Evolutionary conservation across 2,329 filamentous ascomycete species (phyloP), one percentile per base, ranked within the genome.

Genomic region (Pseudonectria foliicola): DNA sequence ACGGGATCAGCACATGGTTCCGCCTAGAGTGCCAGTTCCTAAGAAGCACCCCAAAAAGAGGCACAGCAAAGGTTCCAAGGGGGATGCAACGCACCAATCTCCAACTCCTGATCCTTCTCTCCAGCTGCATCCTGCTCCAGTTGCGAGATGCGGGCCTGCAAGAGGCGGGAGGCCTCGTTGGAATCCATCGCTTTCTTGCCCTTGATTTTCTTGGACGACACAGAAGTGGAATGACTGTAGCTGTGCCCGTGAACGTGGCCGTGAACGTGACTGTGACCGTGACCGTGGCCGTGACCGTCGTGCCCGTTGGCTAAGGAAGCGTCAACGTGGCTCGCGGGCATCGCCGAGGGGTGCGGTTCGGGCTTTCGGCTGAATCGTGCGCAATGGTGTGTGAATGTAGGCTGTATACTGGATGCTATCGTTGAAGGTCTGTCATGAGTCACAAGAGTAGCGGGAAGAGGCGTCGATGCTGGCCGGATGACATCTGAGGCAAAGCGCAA

Each of bases 91-190:
- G 57, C 68, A 94, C 88, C 87, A 59, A 98, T 95, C 69, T 96
- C 92, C 42, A 84, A 78, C 64, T 95, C 89, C 63, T 95, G 87
- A 50, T 94, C 90, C 62, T 93, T 95, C 59, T 95, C 89, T 40
- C 87, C 86, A 10, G 88, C 88, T 32, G 84, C 85, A 70, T 95
- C 89, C 44, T 87, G 84, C 62, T 98, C 92, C 39, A 98, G 70
- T 66, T 96, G 92, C 14, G 88, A 90, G 57, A 98, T 95, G 56
- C 93, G 87, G 43, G 89, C 87, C 44, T 89, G 83, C 33, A 98
- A 76, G 45, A 95, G 75, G 63, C 95, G 93, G 42, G 87, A 87
- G 30, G 89, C 88, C 63, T 96, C 92, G 52, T 78, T 85, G 13
- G 86, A 84, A 58, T 95, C 89, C 45, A 85, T 67, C 31, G 75